Evolutionary conservation across 148 eudicot genomes (phyloP).

Genomic region (Vaccinium corymbosum): DNA sequence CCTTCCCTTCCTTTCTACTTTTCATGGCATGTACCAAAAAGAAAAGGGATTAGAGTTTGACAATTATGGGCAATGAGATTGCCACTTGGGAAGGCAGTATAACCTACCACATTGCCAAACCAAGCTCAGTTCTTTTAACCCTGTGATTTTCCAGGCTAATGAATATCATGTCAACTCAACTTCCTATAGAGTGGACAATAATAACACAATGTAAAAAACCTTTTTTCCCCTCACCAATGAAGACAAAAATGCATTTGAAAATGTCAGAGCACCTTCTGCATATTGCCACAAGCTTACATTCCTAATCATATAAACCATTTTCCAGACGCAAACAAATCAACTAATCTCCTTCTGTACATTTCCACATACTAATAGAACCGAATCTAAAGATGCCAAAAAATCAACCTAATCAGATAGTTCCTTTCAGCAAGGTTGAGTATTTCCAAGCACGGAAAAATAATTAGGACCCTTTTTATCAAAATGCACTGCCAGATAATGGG

Average conservation of each 20-base stretch:
- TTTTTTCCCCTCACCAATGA: not conserved
- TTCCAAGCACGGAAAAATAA: not conserved
- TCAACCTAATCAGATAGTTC: not conserved
- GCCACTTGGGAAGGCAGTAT: not conserved
- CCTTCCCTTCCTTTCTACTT: conserved; percentile 6
- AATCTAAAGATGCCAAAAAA: too few relatives aligned
- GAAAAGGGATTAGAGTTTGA: not conserved
- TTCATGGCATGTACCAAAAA: not conserved
- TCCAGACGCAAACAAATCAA: not conserved
- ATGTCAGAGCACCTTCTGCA: not conserved
- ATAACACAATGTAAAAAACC: not conserved
- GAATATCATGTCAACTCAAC: not conserved
- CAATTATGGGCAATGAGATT: not conserved
- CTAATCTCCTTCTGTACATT: not conserved
- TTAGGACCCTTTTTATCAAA: not conserved
- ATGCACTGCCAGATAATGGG: not conserved
- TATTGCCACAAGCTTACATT: not conserved
- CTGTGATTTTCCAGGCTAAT: not conserved
- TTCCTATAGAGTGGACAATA: not conserved
- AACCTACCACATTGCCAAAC: not conserved
- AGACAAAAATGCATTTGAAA: not conserved
- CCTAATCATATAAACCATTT: not conserved
- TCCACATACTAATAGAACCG: not conserved
- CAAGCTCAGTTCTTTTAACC: not conserved
- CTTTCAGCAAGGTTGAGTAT: not conserved